Evolutionary conservation across 257 asterid species (phyloP).

Genomic region (Pogostemon cablin): DNA sequence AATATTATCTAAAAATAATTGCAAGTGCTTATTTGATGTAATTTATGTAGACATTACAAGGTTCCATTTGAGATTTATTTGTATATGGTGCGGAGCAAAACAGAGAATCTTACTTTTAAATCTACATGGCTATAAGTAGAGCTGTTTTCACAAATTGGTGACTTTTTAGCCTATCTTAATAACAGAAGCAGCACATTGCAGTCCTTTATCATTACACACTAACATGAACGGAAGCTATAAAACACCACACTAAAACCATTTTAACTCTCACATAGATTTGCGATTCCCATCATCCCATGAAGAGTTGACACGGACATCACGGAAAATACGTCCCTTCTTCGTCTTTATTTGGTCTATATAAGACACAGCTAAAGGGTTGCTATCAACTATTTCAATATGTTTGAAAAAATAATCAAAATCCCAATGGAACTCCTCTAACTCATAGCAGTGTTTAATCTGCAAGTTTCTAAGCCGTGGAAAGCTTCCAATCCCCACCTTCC

Average conservation of each 20-base stretch:
- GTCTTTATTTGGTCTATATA: not conserved
- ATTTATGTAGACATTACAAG: no score
- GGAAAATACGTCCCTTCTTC: not conserved
- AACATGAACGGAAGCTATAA: not conserved
- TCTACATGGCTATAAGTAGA: no score
- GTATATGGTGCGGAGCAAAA: no score
- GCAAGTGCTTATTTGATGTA: no score
- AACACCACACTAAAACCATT: not conserved
- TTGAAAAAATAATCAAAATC: constrained; percentile 4
- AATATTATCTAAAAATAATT: no score
- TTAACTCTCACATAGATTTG: not conserved
- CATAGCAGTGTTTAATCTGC: constrained; percentile 30
- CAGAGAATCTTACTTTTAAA: no score
- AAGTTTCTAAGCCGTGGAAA: constrained; percentile 4
- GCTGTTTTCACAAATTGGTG: no score
- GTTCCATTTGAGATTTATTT: no score
- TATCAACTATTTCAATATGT: constrained; percentile 2
- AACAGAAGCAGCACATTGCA: no score
- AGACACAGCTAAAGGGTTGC: constrained; percentile 20
- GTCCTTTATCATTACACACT: not conserved
- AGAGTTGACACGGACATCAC: constrained; percentile 8
- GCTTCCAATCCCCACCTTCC: constrained; percentile 18
- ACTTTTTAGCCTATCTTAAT: no score
- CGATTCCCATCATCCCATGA: constrained; percentile 19
- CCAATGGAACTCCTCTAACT: constrained; percentile 13